Evolutionary conservation across 1,139 yeast genomes (phyloP), one percentile per base, ranked within the genome.

Genomic region (Candida sojae): DNA sequence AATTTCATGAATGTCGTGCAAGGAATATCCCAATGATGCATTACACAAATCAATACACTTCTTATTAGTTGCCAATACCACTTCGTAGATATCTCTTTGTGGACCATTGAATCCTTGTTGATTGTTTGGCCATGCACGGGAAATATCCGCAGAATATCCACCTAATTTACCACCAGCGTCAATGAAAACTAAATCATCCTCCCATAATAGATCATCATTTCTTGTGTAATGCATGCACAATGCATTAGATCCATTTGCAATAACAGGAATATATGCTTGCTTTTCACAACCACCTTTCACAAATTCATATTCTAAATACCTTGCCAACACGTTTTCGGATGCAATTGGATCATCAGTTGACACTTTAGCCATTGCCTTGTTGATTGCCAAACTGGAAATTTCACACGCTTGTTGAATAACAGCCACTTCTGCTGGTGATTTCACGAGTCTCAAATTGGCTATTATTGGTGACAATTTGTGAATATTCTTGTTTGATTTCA

Each of bases 121-220:
- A 33, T 80, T 78, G 46, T 86, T 87, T 9, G 99, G 99, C 98
- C 99, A 95, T 0, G 98, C 87, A 54, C 99, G 77, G 1, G 98
- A 91, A 42, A 95, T 93, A 66, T 95, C 99, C 1, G 98, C 86
- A 62, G 96, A 86, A 66, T 95, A 95, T 0, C 97, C 97, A 29
- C 98, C 99, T 39, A 86, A 68, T 50, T 89, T 80, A 5, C 98
- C 99, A 0, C 96, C 96, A 2, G 99, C 99, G 67, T 95, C 99
- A 5, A 93, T 90, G 44, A 93, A 80, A 6, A 92, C 97, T 74
- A 91, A 69, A 53, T 93, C 98, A 54, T 85, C 91, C 42, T 79
- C 76, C 50, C 79, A 79, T 50, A 92, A 73, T 28, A 86, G 67
- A 62, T 88, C 96, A 64, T 92, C 96, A 60, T 92, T 92, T 52